A percentile compares a stretch with the other conserved stretches of the same genome.
These are phyloP conservation scores for Calonectria crousiana DNA, from an alignment of 2,329 filamentous ascomycete species.

Conservation along the genomic window DNA sequence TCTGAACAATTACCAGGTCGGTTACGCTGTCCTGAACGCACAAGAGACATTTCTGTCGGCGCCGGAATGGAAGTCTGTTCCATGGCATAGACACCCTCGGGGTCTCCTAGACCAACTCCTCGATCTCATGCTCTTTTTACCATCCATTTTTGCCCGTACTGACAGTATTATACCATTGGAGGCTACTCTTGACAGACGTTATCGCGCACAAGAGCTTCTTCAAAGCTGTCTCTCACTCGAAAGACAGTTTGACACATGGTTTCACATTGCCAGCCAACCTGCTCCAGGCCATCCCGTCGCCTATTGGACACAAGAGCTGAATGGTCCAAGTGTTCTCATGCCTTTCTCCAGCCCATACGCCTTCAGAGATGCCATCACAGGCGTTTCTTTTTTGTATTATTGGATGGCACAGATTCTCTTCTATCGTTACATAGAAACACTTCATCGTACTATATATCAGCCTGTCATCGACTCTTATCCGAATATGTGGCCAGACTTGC, in stretches of 20 bases:
- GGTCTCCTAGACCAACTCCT: slow-evolving; percentile 64
- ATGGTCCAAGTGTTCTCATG: slow-evolving; percentile 46
- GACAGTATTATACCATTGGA: slow-evolving; percentile 57
- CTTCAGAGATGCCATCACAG: slow-evolving; percentile 59
- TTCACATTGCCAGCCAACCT: slow-evolving; percentile 45
- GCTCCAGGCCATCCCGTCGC: slow-evolving; percentile 46
- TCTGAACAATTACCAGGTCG: slow-evolving; percentile 51
- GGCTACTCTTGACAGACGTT: slow-evolving; percentile 55
- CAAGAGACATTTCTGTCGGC: slow-evolving; percentile 64
- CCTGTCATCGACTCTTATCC: slow-evolving; percentile 56
- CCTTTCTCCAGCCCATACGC: slow-evolving; percentile 60
- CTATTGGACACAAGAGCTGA: slow-evolving; percentile 56
- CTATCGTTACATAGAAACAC: slow-evolving; percentile 59
- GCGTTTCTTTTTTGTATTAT: slow-evolving; percentile 64
- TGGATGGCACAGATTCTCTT: slow-evolving; percentile 65
- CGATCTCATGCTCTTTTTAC: slow-evolving; percentile 62
- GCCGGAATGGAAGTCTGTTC: slow-evolving; percentile 63
- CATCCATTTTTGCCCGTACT: slow-evolving; percentile 58
- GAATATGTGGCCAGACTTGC: slow-evolving; percentile 54
- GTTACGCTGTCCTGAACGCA: slow-evolving; percentile 62
- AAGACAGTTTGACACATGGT: slow-evolving; percentile 62
- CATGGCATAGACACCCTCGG: slow-evolving; percentile 66
- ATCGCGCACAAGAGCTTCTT: slow-evolving; percentile 62
- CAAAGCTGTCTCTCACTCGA: slow-evolving; percentile 62
- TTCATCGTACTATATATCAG: slow-evolving; percentile 60